Conservation (phyloP, 2,329 filamentous ascomycete genomes). For the Cladophialophora exuberans region DNA sequence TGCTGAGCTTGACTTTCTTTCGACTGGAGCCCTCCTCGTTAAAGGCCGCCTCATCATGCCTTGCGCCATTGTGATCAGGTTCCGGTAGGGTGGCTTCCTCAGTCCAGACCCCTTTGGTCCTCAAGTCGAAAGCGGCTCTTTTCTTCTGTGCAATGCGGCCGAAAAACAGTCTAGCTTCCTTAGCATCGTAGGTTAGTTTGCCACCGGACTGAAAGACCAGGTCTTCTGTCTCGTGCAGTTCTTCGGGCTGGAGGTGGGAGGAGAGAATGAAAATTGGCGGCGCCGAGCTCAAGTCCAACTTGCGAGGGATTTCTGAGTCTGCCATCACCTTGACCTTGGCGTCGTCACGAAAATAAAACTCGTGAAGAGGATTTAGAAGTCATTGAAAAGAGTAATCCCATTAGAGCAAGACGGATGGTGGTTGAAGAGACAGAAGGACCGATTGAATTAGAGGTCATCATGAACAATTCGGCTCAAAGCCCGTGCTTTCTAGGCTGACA, state of each 20-base stretch:
- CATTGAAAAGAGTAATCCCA: too few relatives aligned
- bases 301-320: too few relatives aligned
- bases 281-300: slow-evolving; percentile 33
- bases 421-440: too few relatives aligned
- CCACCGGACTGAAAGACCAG: slow-evolving; percentile 59
- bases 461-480: too few relatives aligned
- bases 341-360: too few relatives aligned
- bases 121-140: slow-evolving; percentile 77
- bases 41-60: slow-evolving; percentile 1
- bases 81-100: slow-evolving; percentile 38
- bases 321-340: too few relatives aligned
- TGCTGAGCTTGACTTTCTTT: background rate
- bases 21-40: slow-evolving; percentile 8
- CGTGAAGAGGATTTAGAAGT: too few relatives aligned
- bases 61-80: background rate
- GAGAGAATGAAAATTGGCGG: slow-evolving; percentile 75
- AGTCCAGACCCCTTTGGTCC: slow-evolving; percentile 63
- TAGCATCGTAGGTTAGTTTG: slow-evolving; percentile 69
- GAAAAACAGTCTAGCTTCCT: slow-evolving; percentile 73
- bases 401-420: too few relatives aligned
- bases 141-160: slow-evolving; percentile 71
- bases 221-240: slow-evolving; percentile 67
- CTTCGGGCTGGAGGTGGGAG: slow-evolving; percentile 67
- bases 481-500: too few relatives aligned
- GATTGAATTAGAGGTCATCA: too few relatives aligned